Percentiles rank a stretch among this genome's conserved stretches.
phyloP scores from a whole-genome alignment of 164 flowering plant genomes.

The Aristolochia californica region DNA sequence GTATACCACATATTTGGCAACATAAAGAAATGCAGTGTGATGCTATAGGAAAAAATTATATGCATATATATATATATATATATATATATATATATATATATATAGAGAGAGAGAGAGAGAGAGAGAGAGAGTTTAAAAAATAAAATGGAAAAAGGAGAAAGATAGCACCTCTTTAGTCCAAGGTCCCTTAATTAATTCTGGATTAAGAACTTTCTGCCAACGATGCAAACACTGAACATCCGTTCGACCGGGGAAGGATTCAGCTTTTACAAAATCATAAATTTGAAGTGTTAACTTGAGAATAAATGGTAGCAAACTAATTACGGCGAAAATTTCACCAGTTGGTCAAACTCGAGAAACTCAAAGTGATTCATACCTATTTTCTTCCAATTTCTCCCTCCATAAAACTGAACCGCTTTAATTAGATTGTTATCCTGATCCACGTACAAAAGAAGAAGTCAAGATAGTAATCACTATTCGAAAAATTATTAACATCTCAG shows the following conservation, averaged over 20 bases:
- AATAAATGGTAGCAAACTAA: too few species aligned
- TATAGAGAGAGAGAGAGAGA: too few species aligned
- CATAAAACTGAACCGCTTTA: constrained; percentile 25
- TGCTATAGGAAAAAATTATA: too few species aligned
- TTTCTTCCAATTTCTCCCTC: constrained; percentile 56
- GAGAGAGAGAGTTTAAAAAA: too few species aligned
- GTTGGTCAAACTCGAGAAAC: too few species aligned
- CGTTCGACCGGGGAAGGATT: constrained; percentile 29
- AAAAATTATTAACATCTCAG: neutral
- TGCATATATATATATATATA: too few species aligned
- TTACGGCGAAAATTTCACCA: too few species aligned
- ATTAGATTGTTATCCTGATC: constrained; percentile 37
- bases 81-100: too few species aligned
- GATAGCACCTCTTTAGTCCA: constrained; percentile 60
- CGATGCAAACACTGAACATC: constrained; percentile 82
- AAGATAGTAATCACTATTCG: neutral
- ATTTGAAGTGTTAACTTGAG: too few species aligned
- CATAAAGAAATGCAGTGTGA: too few species aligned
- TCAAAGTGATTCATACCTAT: constrained; percentile 37
- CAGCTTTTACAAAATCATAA: constrained; percentile 28
- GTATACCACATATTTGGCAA: too few species aligned
- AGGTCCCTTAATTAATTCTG: constrained; percentile 63
- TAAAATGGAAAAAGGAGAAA: neutral
- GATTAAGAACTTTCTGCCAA: constrained; percentile 85
- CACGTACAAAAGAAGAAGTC: constrained; percentile 4